Evolutionary conservation across 2,329 filamentous ascomycete species (phyloP).

Genomic region (Sphaerostilbella broomeana): DNA sequence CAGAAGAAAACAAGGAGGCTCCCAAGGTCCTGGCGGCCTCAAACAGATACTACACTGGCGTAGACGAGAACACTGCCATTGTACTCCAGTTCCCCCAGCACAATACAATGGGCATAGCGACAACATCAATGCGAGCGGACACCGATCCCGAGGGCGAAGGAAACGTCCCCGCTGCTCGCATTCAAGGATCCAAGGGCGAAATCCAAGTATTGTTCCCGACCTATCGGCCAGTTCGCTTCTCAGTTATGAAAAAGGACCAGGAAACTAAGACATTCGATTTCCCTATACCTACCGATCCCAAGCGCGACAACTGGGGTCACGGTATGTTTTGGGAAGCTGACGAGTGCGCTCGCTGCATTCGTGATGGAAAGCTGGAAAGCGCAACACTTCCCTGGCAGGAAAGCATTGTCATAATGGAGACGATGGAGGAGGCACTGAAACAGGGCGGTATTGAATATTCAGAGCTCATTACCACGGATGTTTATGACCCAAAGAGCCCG

Average conservation of each 20-base stretch:
- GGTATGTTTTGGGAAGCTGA: conserved; percentile 90
- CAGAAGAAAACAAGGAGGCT: conserved; percentile 57
- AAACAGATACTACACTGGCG: conserved; percentile 66
- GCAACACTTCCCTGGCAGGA: conserved; percentile 63
- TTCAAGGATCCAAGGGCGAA: conserved; percentile 75
- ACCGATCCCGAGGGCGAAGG: conserved; percentile 56
- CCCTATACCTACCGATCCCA: conserved; percentile 45
- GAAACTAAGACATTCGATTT: conserved; percentile 46
- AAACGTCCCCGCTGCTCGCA: conserved; percentile 62
- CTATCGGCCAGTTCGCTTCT: conserved; percentile 61
- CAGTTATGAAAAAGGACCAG: conserved; percentile 50
- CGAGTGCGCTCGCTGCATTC: conserved; percentile 66
- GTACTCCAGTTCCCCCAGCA: conserved; percentile 66
- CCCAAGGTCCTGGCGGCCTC: conserved; percentile 65
- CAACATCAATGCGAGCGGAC: conserved; percentile 56
- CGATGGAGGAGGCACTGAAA: conserved; percentile 49
- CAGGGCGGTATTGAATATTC: conserved; percentile 50
- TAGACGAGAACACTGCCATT: conserved; percentile 72
- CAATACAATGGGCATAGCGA: conserved; percentile 65
- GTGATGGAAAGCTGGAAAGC: conserved; percentile 73
- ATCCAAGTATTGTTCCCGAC: conserved; percentile 71
- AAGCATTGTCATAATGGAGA: conserved; percentile 79
- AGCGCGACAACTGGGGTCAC: conserved; percentile 51
- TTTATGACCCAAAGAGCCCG: conserved; percentile 54
- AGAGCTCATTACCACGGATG: conserved; percentile 48